phyloP scores from a whole-genome alignment of 345 rosid species.

The Conringia planisiliqua region DNA sequence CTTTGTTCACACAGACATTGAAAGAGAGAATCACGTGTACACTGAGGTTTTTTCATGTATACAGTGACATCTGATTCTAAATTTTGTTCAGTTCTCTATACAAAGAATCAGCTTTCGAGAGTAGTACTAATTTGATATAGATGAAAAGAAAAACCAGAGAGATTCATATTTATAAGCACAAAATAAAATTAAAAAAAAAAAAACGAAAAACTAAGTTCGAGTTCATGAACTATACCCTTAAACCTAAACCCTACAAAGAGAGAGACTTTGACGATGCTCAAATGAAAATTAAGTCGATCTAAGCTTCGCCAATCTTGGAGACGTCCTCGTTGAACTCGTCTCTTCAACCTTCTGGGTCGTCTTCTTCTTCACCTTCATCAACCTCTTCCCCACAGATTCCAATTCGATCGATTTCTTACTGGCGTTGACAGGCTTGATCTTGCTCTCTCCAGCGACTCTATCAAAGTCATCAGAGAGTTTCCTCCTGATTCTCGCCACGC shows the following conservation, averaged over 20 bases:
- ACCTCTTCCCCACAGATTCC: neutral
- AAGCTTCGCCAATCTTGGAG: conserved; percentile 59
- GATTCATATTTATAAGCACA: conserved; percentile 40
- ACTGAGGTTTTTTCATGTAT: neutral
- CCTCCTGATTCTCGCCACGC: conserved; percentile 37
- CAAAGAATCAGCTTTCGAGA: conserved; percentile 35
- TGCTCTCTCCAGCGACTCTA: conserved; percentile 41
- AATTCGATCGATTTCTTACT: neutral
- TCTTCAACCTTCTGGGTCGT: neutral
- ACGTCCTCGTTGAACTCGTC: conserved; percentile 39
- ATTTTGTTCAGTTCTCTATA: conserved; percentile 43
- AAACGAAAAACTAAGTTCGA: neutral
- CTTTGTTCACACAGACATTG: conserved; percentile 41
- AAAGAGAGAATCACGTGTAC: conserved; percentile 33
- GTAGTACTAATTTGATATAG: conserved; percentile 39
- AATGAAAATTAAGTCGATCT: neutral
- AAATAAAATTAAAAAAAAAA: too few relatives aligned
- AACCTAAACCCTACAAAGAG: conserved; percentile 1
- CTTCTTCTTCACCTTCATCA: conserved; percentile 10
- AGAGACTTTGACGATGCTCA: neutral
- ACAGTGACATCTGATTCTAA: conserved; percentile 16
- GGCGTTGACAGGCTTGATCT: neutral
- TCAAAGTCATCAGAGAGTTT: conserved; percentile 75
- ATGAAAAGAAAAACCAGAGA: conserved; percentile 13
- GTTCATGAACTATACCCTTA: neutral